A percentile compares a stretch with the other conserved stretches of the same genome.
phyloP scores from a whole-genome alignment of 176 grass and related monocot genomes.

The Oryza officinalis region DNA sequence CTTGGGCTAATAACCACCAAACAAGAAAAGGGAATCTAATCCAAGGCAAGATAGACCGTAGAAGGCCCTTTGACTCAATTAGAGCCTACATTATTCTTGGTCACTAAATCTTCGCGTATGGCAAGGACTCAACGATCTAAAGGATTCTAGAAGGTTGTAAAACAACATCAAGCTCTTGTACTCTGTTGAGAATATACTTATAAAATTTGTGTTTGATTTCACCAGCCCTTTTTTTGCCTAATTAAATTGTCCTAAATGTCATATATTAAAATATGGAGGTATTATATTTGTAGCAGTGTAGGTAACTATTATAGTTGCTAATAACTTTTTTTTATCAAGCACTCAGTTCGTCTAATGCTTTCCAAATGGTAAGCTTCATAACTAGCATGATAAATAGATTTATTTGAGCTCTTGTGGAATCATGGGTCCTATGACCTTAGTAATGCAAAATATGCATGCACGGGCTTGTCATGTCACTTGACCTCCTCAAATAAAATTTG shows the following conservation, averaged over 20 bases:
- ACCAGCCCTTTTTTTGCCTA: too few relatives aligned
- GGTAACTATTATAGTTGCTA: background rate
- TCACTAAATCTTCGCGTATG: background rate
- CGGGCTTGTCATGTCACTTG: conserved; percentile 23
- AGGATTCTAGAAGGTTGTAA: background rate
- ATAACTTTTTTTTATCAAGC: background rate
- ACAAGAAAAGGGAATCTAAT: background rate
- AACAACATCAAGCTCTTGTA: background rate
- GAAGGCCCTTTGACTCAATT: background rate
- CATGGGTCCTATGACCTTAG: background rate
- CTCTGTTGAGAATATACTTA: background rate
- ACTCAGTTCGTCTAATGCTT: background rate
- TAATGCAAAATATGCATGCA: conserved; percentile 11
- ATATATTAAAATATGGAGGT: too few relatives aligned
- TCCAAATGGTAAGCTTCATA: background rate
- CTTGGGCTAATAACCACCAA: background rate
- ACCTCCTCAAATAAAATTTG: background rate
- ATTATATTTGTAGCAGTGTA: background rate
- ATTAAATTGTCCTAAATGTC: too few relatives aligned
- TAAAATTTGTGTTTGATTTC: background rate
- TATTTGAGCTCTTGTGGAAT: background rate
- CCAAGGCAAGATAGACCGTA: background rate
- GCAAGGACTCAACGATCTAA: background rate
- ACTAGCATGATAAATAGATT: background rate
- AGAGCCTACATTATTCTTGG: conserved; percentile 1